Conservation (phyloP, 2,329 filamentous ascomycete genomes). For the Epichloe baconii region DNA sequence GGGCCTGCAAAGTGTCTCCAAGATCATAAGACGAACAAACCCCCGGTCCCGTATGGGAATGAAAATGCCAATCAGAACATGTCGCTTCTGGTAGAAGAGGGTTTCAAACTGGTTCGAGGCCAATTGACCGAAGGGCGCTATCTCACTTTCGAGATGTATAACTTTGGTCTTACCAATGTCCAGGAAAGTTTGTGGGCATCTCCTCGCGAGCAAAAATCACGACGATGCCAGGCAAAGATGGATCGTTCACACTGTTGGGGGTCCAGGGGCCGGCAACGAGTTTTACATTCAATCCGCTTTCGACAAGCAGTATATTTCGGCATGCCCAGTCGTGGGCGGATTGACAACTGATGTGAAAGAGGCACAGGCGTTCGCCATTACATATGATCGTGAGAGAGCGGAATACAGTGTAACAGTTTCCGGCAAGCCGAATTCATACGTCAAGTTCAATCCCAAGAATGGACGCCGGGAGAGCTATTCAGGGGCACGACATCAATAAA, state of each 20-base stretch:
- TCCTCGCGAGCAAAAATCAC: conserved; percentile 18
- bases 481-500: not conserved
- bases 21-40: conserved; percentile 4
- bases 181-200: conserved; percentile 12
- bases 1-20: conserved; percentile 9
- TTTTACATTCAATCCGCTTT: conserved; percentile 14
- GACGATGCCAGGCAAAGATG: conserved; percentile 30
- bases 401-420: conserved; percentile 3
- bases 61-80: conserved; percentile 62
- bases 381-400: conserved; percentile 1
- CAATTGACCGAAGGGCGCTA: conserved; percentile 39
- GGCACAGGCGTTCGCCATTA: conserved; percentile 7
- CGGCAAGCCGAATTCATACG: not conserved
- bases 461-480: not conserved
- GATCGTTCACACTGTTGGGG: conserved; percentile 28
- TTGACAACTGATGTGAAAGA: conserved; percentile 4
- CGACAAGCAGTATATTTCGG: conserved; percentile 24
- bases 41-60: conserved; percentile 7
- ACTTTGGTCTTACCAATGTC: conserved; percentile 23
- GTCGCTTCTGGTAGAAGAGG: conserved; percentile 53
- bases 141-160: conserved; percentile 32
- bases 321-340: conserved; percentile 19
- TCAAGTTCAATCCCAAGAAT: not conserved
- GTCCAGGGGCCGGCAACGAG: conserved; percentile 11
- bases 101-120: conserved; percentile 38